Conservation (phyloP, 805 yeast species). For the Pichia nakasei region DNA sequence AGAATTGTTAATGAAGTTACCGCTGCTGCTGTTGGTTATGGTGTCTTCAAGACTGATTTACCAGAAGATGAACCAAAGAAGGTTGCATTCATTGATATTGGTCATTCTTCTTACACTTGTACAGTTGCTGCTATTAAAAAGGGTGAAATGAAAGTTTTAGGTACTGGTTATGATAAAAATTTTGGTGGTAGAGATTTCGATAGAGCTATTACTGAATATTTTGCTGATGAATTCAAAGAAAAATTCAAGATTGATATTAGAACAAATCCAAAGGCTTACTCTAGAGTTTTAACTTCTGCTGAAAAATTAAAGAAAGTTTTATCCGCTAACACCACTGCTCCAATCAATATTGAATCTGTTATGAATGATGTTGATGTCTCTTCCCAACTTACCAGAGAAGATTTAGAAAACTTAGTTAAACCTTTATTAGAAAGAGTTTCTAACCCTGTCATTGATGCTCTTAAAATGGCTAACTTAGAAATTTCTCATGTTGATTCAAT, state of each 20-base stretch:
- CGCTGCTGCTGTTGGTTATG: slow-evolving; percentile 98
- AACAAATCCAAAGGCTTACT: slow-evolving; percentile 89
- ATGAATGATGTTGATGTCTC: slow-evolving; percentile 97
- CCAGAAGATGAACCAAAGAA: slow-evolving; percentile 90
- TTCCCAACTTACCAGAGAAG: slow-evolving; percentile 80
- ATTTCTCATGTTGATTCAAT: slow-evolving; percentile 76
- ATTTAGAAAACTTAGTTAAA: slow-evolving; percentile 79
- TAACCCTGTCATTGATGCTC: slow-evolving; percentile 73
- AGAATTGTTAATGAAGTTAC: slow-evolving; percentile 96
- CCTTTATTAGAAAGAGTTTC: slow-evolving; percentile 74
- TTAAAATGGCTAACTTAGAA: slow-evolving; percentile 67
- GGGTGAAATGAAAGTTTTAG: slow-evolving; percentile 91
- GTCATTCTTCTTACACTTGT: slow-evolving; percentile 92
- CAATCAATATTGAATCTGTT: slow-evolving; percentile 89
- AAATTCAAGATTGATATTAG: slow-evolving; percentile 92
- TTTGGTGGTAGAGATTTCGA: slow-evolving; percentile 99
- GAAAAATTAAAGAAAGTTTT: slow-evolving; percentile 93
- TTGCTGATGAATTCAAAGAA: slow-evolving; percentile 82
- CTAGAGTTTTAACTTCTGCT: slow-evolving; percentile 84
- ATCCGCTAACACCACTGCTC: slow-evolving; percentile 92
- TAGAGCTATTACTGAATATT: slow-evolving; percentile 86
- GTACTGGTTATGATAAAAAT: slow-evolving; percentile 88
- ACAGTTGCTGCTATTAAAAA: slow-evolving; percentile 84
- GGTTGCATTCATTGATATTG: slow-evolving; percentile 92
- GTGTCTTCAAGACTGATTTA: slow-evolving; percentile 94